Base-by-base conservation (phyloP, 129 eudicot species). In the Heracleum sosnowskyi region DNA sequence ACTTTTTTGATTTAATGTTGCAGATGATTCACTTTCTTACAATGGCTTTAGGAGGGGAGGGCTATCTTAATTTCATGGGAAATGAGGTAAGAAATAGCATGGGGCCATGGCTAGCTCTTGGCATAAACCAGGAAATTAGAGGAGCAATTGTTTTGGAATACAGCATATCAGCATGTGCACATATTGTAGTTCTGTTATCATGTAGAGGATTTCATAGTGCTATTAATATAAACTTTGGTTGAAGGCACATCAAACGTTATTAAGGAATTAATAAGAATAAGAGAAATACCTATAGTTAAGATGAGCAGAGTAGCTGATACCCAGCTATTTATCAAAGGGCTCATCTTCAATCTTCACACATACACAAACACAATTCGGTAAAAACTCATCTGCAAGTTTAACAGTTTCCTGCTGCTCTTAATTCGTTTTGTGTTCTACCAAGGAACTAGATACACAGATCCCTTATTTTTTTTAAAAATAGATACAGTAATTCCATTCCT, bases 21-120 rank as follows among this genome's bases (percentile, higher is more conserved):
- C 87, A 96, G 99, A 96, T 96, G 97, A 92, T 96, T 82, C 99
- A 96, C 88, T 90, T 90, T 83, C 81, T 96, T 76, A 96, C 99
- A 5, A 96, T 96, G 99, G 99, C 99, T 74, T 82, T 96, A 76
- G 99, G 99, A 82, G 99, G 99, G 81, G 97, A 90, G 60, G 99
- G 99, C 62, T 96, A 96, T 88, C 99, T 96, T 69, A 92, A 87
- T 86, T 96, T 96, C 90, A 96, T 96, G 99, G 99, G 99, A 79
- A 96, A 96, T 78, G 99, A 96, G 97, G 99, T 90, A 83, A 86
- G 44, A 62, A 77, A 31, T 49, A 42, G 51, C 16, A 42, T 28
- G 24, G 69, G 9, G 26, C 31, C 74, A 26, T 57, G 34, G 11
- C 13, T 66, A 66, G 40, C 72, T 33, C 4, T 55, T n/a, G 13